Evolutionary conservation across 2,329 filamentous ascomycete genomes (phyloP).

Genomic region (Penicillium rolfsii): DNA sequence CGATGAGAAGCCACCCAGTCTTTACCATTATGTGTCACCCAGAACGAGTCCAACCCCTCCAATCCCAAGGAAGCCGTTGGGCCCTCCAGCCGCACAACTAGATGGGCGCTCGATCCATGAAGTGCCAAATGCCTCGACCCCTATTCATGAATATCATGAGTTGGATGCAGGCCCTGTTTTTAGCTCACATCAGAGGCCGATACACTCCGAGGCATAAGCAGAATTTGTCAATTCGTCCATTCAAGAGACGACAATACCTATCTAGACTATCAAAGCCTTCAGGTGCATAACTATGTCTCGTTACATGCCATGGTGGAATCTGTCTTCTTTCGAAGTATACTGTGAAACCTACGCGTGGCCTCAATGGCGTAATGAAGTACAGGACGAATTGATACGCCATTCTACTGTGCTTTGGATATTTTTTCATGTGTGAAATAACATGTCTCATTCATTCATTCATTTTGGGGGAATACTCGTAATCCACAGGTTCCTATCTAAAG

Average conservation of each 20-base stretch:
- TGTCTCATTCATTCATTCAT: slow-evolving; percentile 25
- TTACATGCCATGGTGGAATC: not conserved
- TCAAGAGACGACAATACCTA: not conserved
- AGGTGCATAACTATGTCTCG: not conserved
- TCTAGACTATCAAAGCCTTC: too few relatives aligned
- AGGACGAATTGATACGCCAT: too few relatives aligned
- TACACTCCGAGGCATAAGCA: slow-evolving; percentile 14
- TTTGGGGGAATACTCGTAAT: not conserved
- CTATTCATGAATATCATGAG: slow-evolving; percentile 22
- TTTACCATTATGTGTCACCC: slow-evolving; percentile 5
- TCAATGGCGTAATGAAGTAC: not conserved
- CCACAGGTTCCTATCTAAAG: slow-evolving; percentile 22
- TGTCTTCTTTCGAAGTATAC: too few relatives aligned
- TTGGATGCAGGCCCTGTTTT: slow-evolving; percentile 25
- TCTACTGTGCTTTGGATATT: not conserved
- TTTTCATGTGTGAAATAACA: slow-evolving; percentile 9
- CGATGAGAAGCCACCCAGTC: slow-evolving; percentile 14
- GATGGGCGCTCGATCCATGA: slow-evolving; percentile 27
- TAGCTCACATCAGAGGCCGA: slow-evolving; percentile 24
- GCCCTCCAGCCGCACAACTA: slow-evolving; percentile 15
- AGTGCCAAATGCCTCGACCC: slow-evolving; percentile 14
- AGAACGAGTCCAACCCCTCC: slow-evolving; percentile 1
- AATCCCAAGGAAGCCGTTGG: slow-evolving; percentile 23
- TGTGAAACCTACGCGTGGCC: not conserved
- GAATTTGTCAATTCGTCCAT: too few relatives aligned